Base-by-base conservation (phyloP, 441 rosid genomes). In the Breynia disticha region DNA sequence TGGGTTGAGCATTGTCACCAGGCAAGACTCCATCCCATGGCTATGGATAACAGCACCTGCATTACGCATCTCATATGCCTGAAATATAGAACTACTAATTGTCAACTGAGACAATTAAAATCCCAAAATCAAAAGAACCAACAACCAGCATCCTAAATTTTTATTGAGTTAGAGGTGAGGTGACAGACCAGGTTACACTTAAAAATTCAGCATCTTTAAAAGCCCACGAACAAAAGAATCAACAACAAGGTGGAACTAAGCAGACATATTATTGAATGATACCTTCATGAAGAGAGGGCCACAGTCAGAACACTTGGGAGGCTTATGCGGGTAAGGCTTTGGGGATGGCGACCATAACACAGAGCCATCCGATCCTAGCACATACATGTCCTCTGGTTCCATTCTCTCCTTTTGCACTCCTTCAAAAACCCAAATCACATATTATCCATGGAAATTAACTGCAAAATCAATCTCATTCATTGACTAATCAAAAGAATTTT, bases 371-470 rank as follows among this genome's bases (percentile, higher is more conserved):
- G 82, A 72, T 19, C 86, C 74, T 60, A 89, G 68, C 58, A 89
- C 77, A 70, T 89, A 89, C 90, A 93, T 80, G 74, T 86, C 97
- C 44, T 88, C 96, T 1, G 97, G 84, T 55, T 78, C 85, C 97
- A 93, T 86, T 78, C 97, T 84, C 87, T 93, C 99, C 84, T 93
- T 93, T 76, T 89, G 99, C 63, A 93, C 99, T 54, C 99, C 99
- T 93, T 63, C 17, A 35, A 58, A 55, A 65, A 51, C 37, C 46
- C 60, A 71, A 47, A 38, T 53, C 59, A 62, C 16, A 52, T n/a
- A 35, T 56, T 50, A 46, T 69, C 44, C 17, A 71, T 16, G 22
- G 61, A 14, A 60, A 19, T 39, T 3, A 37, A 10, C 32, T 24
- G 7, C 32, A 24, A 24, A 2, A 24, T 24, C 32, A 7, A 24